Evolutionary conservation across 805 yeast genomes (phyloP).

Genomic region (Saccharomycopsis microspora): DNA sequence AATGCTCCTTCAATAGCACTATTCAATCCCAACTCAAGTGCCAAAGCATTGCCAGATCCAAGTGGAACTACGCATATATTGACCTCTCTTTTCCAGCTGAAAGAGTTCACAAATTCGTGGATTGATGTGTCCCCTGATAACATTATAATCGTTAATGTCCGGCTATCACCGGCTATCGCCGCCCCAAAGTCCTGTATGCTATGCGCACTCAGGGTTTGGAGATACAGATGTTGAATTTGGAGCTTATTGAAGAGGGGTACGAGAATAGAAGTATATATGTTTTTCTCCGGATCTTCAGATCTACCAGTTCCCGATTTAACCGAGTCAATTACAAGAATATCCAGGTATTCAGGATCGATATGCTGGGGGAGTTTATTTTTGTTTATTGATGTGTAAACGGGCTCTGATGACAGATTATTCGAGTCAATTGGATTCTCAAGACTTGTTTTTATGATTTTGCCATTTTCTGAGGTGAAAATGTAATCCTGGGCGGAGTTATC

Average conservation of each 20-base stretch:
- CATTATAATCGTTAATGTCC: constrained; percentile 33
- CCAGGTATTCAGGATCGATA: constrained; percentile 1
- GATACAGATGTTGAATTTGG: constrained; percentile 22
- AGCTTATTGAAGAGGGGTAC: constrained; percentile 29
- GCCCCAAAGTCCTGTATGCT: constrained; percentile 21
- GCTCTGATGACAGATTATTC: neutral
- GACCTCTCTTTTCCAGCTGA: constrained; percentile 12
- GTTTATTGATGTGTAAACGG: too few species aligned
- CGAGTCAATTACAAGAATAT: constrained; percentile 33
- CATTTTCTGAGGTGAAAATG: too few species aligned
- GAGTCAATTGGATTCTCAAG: neutral
- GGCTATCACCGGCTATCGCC: too few species aligned
- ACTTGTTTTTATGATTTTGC: too few species aligned
- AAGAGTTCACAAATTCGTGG: constrained; percentile 49
- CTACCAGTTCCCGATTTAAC: constrained; percentile 37
- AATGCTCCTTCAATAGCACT: constrained; percentile 21
- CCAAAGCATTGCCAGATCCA: constrained; percentile 71
- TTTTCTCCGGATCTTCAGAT: neutral
- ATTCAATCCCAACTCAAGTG: constrained; percentile 37
- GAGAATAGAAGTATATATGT: constrained; percentile 24
- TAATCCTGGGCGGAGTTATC: too few species aligned
- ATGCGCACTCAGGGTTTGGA: constrained; percentile 25
- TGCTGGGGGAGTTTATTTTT: constrained; percentile 3
- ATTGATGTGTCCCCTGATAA: constrained; percentile 71
- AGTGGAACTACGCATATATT: constrained; percentile 34